These are phyloP conservation scores for Hyaloperonospora brassicae DNA, from an alignment of 352 stramenopile genomes.

Conservation along the genomic window DNA sequence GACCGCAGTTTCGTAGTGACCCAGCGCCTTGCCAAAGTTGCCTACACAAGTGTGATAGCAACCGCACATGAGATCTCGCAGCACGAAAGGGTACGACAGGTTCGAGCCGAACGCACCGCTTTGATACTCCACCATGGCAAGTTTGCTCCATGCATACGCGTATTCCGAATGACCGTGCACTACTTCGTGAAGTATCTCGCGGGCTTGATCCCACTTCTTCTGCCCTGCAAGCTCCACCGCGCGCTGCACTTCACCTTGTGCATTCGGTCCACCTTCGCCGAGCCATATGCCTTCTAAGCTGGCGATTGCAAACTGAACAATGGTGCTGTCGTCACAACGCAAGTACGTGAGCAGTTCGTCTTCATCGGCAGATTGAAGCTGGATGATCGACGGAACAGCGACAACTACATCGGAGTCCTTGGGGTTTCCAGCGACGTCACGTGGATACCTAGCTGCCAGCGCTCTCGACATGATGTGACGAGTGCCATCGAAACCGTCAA, in stretches of 20 bases:
- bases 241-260: constrained; percentile 31
- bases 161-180: constrained; percentile 44
- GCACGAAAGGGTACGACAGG: not conserved
- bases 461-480: constrained; percentile 54
- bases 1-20: constrained; percentile 53
- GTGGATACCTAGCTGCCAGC: constrained; percentile 52
- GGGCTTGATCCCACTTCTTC: constrained; percentile 33
- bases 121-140: constrained; percentile 57
- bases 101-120: constrained; percentile 25
- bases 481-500: constrained; percentile 60
- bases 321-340: constrained; percentile 52
- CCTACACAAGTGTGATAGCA: constrained; percentile 20
- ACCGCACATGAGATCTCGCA: constrained; percentile 3
- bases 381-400: constrained; percentile 51
- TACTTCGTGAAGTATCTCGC: constrained; percentile 38
- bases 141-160: constrained; percentile 69
- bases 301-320: constrained; percentile 64
- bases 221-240: constrained; percentile 35
- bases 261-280: constrained; percentile 38
- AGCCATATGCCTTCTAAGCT: constrained; percentile 71
- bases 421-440: constrained; percentile 27
- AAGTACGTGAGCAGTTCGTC: constrained; percentile 55
- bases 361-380: constrained; percentile 65
- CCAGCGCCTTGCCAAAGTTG: constrained; percentile 39
- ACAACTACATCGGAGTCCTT: constrained; percentile 7